Evolutionary conservation across 148 eudicot genomes (phyloP).

Genomic region (Chenopodium quinoa): DNA sequence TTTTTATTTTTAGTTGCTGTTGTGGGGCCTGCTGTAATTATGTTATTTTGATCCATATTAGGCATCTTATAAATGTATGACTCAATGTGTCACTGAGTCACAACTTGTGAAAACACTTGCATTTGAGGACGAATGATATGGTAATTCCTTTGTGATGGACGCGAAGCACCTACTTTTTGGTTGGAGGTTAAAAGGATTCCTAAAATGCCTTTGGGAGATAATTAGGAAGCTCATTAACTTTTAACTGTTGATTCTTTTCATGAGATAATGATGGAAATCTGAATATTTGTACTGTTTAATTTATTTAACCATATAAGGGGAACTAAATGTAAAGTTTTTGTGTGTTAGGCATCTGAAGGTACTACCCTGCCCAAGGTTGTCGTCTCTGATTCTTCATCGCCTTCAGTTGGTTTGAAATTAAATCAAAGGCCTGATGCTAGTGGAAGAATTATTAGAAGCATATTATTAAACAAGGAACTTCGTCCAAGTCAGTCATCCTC

Average conservation of each 20-base stretch:
- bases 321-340: background rate
- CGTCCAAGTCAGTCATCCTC: conserved; percentile 47
- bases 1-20: too few species aligned
- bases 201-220: background rate
- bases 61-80: too few species aligned
- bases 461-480: conserved; percentile 66
- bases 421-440: conserved; percentile 71
- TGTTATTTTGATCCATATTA: too few species aligned
- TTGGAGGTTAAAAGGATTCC: background rate
- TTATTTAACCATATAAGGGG: background rate
- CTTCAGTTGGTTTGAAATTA: conserved; percentile 43
- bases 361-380: conserved; percentile 37
- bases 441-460: conserved; percentile 81
- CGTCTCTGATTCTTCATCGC: conserved; percentile 39
- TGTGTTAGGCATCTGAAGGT: conserved; percentile 46
- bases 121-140: too few species aligned
- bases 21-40: too few species aligned
- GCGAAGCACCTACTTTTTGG: background rate
- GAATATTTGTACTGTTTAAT: too few species aligned
- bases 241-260: background rate
- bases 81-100: too few species aligned
- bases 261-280: background rate
- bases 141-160: background rate
- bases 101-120: too few species aligned
- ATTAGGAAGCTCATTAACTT: background rate